These are phyloP conservation scores for Suillus discolor DNA, from an alignment of 768 basidiomycete species.

Conservation along the genomic window DNA sequence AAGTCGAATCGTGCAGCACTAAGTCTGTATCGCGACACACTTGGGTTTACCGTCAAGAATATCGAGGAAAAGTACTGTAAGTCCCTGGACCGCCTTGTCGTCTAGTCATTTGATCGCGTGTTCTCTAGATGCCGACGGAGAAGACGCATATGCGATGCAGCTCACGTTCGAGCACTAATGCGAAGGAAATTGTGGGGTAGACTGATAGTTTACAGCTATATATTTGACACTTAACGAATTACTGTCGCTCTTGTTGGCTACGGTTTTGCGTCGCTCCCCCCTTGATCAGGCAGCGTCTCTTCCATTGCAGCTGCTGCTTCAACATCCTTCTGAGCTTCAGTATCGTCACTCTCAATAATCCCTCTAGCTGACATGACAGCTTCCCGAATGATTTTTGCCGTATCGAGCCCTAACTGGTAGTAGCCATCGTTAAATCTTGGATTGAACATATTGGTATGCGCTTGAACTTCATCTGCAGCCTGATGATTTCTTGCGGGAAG, in stretches of 20 bases:
- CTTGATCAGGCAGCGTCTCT: constrained; percentile 1
- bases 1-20: constrained; percentile 95
- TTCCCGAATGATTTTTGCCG: constrained; percentile 62
- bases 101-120: constrained; percentile 14
- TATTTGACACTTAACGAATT: constrained; percentile 12
- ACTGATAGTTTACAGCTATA: constrained; percentile 13
- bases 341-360: constrained; percentile 10
- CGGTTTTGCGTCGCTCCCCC: background rate
- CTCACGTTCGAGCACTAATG: constrained; percentile 50
- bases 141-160: constrained; percentile 93
- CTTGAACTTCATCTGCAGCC: constrained; percentile 76
- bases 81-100: constrained; percentile 32
- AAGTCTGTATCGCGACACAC: constrained; percentile 81
- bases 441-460: constrained; percentile 89
- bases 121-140: constrained; percentile 83
- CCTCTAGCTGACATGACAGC: constrained; percentile 43
- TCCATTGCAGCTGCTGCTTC: constrained; percentile 15
- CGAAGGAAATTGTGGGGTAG: background rate
- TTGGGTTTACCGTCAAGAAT: constrained; percentile 86
- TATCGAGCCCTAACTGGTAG: constrained; percentile 77
- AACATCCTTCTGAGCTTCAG: constrained; percentile 9
- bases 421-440: constrained; percentile 85
- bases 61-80: constrained; percentile 91
- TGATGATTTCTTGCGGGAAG: constrained; percentile 64
- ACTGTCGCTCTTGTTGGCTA: constrained; percentile 11